Base-by-base conservation (phyloP, 78 protist genomes). In the Guillardia theta region DNA sequence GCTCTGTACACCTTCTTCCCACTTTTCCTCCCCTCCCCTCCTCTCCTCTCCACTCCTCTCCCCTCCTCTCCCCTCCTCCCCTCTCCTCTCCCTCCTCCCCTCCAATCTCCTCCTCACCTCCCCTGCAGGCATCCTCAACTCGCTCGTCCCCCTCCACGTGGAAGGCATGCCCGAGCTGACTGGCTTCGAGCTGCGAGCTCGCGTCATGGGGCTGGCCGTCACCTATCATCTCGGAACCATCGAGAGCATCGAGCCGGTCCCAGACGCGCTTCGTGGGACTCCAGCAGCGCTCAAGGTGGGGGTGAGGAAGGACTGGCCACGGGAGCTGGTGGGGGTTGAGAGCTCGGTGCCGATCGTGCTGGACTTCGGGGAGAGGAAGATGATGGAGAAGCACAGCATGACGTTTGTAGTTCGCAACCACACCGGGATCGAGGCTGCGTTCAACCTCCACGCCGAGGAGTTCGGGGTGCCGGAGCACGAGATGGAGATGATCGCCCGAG, bases 361-460 rank as follows among this genome's bases (percentile, higher is more conserved):
- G n/a, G 83, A 70, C 83, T 70, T 70, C 22, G 83, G 83, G 36
- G 83, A 33, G 6, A 70, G 36, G 83, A 36, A 36, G 22, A 24
- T 43, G 83, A 33, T 33, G 83, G 21, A 70, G 6, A 70, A 70
- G 41, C 83, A 70, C 83, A 36, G 15, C 45, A 70, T 22, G 41
- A 70, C 36, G 36, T 70, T 70, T 70, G 83, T 70, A 15, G 36
- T 70, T 43, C 83, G 83, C 9, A 70, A 70, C 83, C 83, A 70
- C 83, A 70, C 83, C 41, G 83, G 83, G 45, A 70, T 70, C 41
- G 83, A 70, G 45, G n/a, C 83, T 12, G 33, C 83, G n/a, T 70
- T 33, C 41, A 22, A 12, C 1, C 83, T 70, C 0, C 83, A 70
- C 6, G 10, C 36, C 0, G 83, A 70, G 41, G 83, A 70, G 83